phyloP scores from a whole-genome alignment of 148 eudicot genomes.

The Amaranthus cruentus region DNA sequence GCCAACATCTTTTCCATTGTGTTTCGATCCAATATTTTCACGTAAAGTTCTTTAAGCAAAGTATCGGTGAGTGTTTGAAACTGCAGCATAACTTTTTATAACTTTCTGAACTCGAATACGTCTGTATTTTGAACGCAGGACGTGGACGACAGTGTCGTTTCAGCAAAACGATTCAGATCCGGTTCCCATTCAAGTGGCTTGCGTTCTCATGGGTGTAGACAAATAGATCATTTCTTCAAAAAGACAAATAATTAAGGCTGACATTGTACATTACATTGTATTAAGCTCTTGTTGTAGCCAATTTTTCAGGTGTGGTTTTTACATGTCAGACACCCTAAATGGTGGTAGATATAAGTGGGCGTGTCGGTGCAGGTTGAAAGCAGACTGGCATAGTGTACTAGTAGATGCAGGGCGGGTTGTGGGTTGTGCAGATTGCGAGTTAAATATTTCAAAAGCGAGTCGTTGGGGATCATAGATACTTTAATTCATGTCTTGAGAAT shows the following conservation, averaged over 20 bases:
- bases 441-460: no score
- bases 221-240: conserved; percentile 72
- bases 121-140: conserved; percentile 36
- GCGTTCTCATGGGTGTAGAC: conserved; percentile 57
- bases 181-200: conserved; percentile 43
- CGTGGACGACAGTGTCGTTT: conserved; percentile 30
- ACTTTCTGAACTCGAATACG: background rate
- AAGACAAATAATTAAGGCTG: conserved; percentile 28
- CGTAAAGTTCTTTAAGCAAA: no score
- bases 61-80: background rate
- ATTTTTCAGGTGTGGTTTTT: background rate
- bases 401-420: no score
- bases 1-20: background rate
- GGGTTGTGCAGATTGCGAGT: no score
- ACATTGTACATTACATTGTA: background rate
- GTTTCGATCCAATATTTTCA: no score
- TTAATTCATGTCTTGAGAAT: no score
- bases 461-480: no score
- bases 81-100: background rate
- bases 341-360: no score
- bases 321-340: background rate
- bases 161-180: conserved; percentile 46
- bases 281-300: background rate
- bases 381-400: no score
- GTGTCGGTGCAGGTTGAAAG: no score